Evolutionary conservation across 495 filamentous ascomycete genomes (phyloP).

Genomic region (Glonium stellatum): DNA sequence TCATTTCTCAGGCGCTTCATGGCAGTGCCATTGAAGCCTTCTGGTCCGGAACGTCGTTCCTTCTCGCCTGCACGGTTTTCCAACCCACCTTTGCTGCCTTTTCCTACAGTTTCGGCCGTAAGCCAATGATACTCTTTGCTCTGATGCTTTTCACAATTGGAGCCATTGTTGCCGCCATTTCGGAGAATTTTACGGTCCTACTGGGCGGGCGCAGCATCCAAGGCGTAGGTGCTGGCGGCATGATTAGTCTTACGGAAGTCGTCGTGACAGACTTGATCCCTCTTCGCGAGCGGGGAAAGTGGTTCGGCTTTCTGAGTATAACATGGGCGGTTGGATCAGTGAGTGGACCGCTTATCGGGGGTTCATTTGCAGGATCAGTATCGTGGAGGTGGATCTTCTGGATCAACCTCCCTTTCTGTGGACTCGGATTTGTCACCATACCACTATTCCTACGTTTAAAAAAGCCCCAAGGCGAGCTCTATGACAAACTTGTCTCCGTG

Average conservation of each 20-base stretch:
- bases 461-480: not conserved
- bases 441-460: constrained; percentile 25
- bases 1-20: constrained; percentile 40
- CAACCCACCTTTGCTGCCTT: constrained; percentile 49
- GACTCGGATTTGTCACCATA: constrained; percentile 28
- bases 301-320: constrained; percentile 30
- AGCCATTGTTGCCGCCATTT: constrained; percentile 16
- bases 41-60: constrained; percentile 51
- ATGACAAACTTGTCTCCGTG: constrained; percentile 37
- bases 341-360: constrained; percentile 29
- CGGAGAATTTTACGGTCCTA: constrained; percentile 16
- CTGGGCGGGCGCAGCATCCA: constrained; percentile 27
- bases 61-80: constrained; percentile 52
- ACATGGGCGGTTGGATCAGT: constrained; percentile 37
- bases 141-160: constrained; percentile 34
- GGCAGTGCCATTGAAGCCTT: constrained; percentile 45
- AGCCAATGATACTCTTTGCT: constrained; percentile 36
- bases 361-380: constrained; percentile 16
- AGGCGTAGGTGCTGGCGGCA: constrained; percentile 31
- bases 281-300: constrained; percentile 35
- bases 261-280: constrained; percentile 34
- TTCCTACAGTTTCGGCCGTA: constrained; percentile 45
- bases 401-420: constrained; percentile 40
- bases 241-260: constrained; percentile 18
- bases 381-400: constrained; percentile 37